A percentile compares a stretch with the other conserved stretches of the same genome.
Evolutionary conservation across 495 filamentous ascomycete species (phyloP).

Genomic region (Bathelium albidoporum): DNA sequence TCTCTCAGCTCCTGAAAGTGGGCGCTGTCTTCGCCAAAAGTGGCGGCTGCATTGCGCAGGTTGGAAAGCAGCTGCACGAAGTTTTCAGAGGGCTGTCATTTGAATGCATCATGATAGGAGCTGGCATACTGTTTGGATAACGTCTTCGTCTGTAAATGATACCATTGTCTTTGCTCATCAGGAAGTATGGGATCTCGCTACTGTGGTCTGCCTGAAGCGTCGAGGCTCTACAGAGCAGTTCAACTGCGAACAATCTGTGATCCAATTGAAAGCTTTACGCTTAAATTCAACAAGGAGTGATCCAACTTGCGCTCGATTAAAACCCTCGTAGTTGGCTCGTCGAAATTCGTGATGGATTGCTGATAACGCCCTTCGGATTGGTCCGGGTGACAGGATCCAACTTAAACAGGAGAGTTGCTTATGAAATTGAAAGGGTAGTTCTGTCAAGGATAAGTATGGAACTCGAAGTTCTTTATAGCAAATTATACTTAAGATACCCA

Average conservation of each 20-base stretch:
- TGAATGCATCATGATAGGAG: neutral
- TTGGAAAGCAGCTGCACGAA: constrained; percentile 11
- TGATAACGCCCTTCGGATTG: too few relatives aligned
- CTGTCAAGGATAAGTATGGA: too few relatives aligned
- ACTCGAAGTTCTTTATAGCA: too few relatives aligned
- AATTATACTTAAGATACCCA: too few relatives aligned
- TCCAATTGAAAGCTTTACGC: neutral
- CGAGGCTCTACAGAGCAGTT: neutral
- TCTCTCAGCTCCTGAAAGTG: constrained; percentile 17
- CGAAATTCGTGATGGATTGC: too few relatives aligned
- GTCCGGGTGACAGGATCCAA: too few relatives aligned
- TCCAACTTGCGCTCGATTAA: too few relatives aligned
- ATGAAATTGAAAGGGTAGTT: too few relatives aligned
- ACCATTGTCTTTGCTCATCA: neutral
- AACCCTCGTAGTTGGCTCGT: too few relatives aligned
- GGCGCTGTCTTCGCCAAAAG: constrained; percentile 20
- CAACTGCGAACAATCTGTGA: neutral
- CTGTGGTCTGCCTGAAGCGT: neutral
- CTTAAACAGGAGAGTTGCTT: too few relatives aligned
- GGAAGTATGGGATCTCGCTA: neutral
- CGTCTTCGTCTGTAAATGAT: constrained; percentile 2
- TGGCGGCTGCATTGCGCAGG: constrained; percentile 22
- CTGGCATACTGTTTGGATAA: constrained; percentile 1
- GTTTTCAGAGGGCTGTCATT: neutral
- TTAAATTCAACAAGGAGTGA: too few relatives aligned